Evolutionary conservation across 2,329 filamentous ascomycete genomes (phyloP).

Genomic region (Aureobasidium sp.): DNA sequence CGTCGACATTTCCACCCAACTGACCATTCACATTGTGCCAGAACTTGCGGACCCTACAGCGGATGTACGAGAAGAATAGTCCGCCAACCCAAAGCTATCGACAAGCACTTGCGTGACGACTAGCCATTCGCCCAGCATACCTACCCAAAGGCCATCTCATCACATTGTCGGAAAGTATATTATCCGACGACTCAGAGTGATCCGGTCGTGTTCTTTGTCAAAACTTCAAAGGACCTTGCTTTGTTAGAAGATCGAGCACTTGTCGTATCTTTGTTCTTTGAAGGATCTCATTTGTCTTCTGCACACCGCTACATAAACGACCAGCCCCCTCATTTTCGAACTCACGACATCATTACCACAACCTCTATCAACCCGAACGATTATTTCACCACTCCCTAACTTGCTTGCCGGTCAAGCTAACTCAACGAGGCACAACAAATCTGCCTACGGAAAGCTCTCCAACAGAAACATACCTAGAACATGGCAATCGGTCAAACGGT

Average conservation of each 20-base stretch:
- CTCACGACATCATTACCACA: not conserved
- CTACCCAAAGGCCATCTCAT: not conserved
- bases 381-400: not conserved
- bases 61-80: conserved; percentile 4
- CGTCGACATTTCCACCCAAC: not conserved
- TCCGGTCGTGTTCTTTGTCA: not conserved
- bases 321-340: conserved; percentile 11
- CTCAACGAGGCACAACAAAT: not conserved
- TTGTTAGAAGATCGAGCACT: not conserved
- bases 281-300: conserved; percentile 10
- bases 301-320: conserved; percentile 15
- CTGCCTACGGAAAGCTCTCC: not conserved
- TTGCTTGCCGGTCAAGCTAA: conserved; percentile 10
- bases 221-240: not conserved
- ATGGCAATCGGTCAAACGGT: conserved; percentile 59
- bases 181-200: not conserved
- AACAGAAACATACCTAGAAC: not conserved
- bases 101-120: conserved; percentile 3
- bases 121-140: not conserved
- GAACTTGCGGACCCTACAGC: not conserved
- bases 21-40: conserved; percentile 10
- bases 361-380: not conserved
- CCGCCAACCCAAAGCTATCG: conserved; percentile 6
- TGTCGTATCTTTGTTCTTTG: conserved; percentile 9
- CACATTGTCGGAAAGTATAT: not conserved